These are phyloP conservation scores for Phytophthora megakarya DNA, from an alignment of 352 stramenopile species.

Conservation along the genomic window DNA sequence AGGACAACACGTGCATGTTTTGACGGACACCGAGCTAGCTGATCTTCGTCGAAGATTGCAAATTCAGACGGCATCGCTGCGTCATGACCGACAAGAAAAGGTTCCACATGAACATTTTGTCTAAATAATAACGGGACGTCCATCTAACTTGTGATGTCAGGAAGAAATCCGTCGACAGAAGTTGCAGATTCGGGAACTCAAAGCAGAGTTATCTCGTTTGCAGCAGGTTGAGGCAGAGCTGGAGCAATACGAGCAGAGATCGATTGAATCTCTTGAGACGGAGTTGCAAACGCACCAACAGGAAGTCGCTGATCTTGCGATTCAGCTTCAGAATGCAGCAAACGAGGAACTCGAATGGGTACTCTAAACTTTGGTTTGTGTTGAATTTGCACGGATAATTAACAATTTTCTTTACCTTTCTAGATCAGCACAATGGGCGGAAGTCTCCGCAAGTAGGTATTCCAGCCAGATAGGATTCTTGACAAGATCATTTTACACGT, in stretches of 20 bases:
- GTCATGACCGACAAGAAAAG: slow-evolving; percentile 27
- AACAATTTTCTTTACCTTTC: neutral
- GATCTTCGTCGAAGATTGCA: slow-evolving; percentile 14
- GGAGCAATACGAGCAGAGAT: slow-evolving; percentile 13
- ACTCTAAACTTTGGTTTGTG: neutral
- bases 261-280: slow-evolving; percentile 14
- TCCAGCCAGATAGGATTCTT: too few species aligned
- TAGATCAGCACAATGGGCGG: neutral
- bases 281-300: slow-evolving; percentile 17
- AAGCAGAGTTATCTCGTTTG: slow-evolving; percentile 21
- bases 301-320: slow-evolving; percentile 16
- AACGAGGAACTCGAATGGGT: slow-evolving; percentile 29
- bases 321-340: slow-evolving; percentile 6
- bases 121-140: neutral
- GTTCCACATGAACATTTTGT: too few species aligned
- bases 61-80: slow-evolving; percentile 8
- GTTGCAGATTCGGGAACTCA: slow-evolving; percentile 8
- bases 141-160: slow-evolving; percentile 3
- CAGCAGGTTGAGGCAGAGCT: slow-evolving; percentile 13
- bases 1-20: slow-evolving; percentile 10
- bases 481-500: too few species aligned
- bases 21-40: slow-evolving; percentile 5
- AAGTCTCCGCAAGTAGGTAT: neutral
- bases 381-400: neutral
- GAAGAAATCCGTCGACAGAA: slow-evolving; percentile 13